Percentiles rank a stretch among this genome's conserved stretches.
These are phyloP conservation scores for Fusarium sterilihyphosum DNA, from an alignment of 2,329 filamentous ascomycete genomes.

Conservation along the genomic window DNA sequence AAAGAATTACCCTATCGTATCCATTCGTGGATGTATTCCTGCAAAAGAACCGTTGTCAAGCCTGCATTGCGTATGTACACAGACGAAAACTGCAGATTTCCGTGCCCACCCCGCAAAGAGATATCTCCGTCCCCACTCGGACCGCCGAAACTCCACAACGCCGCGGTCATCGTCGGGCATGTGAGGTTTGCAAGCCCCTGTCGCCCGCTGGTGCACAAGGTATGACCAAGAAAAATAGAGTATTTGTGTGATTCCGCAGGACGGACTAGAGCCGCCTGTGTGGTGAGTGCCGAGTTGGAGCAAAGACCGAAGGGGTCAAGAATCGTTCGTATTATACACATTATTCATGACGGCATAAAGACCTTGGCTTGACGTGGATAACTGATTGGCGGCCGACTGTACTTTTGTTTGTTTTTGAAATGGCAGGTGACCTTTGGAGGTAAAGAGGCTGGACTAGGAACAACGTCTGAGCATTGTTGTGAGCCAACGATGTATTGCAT, in stretches of 20 bases:
- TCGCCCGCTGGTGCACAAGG: not conserved
- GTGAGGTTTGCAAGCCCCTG: constrained; percentile 5
- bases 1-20: constrained; percentile 10
- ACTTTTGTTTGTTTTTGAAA: constrained; percentile 6
- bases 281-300: not conserved
- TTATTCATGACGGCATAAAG: constrained; percentile 4
- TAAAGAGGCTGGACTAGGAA: constrained; percentile 23
- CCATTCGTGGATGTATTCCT: not conserved
- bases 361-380: not conserved
- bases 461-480: constrained; percentile 8
- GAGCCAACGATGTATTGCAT: constrained; percentile 6
- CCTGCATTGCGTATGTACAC: not conserved
- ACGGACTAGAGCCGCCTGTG: constrained; percentile 10
- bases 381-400: constrained; percentile 19
- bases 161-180: constrained; percentile 41
- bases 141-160: constrained; percentile 32
- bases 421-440: constrained; percentile 31
- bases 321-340: not conserved
- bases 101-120: constrained; percentile 12
- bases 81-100: constrained; percentile 2
- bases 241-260: constrained; percentile 20
- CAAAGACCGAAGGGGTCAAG: not conserved
- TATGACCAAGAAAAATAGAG: not conserved
- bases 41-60: constrained; percentile 24
- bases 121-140: constrained; percentile 31